These are phyloP conservation scores for Corylus heterophylla DNA, from an alignment of 306 rosid genomes.

Conservation along the genomic window DNA sequence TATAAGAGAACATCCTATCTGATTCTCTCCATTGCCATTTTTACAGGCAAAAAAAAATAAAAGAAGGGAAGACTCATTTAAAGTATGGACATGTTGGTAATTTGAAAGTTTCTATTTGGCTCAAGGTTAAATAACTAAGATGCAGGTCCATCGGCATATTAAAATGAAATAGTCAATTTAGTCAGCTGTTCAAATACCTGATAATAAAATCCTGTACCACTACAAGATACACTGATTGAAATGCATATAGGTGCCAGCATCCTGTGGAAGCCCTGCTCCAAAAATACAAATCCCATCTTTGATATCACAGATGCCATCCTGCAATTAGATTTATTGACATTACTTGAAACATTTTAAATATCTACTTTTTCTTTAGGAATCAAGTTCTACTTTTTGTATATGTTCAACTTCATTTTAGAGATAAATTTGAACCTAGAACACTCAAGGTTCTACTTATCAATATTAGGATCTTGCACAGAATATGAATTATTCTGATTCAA, in stretches of 20 bases:
- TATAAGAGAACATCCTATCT: not conserved
- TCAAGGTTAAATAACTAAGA: not conserved
- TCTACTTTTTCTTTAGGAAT: not conserved
- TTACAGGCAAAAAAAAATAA: not conserved
- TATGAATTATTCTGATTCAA: not conserved
- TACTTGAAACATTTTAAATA: slow-evolving; percentile 5
- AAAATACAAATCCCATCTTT: slow-evolving; percentile 89
- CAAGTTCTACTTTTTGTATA: not conserved
- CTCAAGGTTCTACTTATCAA: not conserved
- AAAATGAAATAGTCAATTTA: slow-evolving; percentile 15
- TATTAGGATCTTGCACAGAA: not conserved
- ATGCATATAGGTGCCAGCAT: slow-evolving; percentile 82
- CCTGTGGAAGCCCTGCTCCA: slow-evolving; percentile 87
- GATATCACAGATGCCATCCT: slow-evolving; percentile 98
- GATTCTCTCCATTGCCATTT: not conserved
- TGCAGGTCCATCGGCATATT: not conserved
- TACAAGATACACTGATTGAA: slow-evolving; percentile 63
- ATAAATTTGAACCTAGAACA: not conserved
- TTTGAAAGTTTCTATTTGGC: not conserved
- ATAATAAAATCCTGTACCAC: slow-evolving; percentile 86
- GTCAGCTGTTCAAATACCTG: slow-evolving; percentile 55
- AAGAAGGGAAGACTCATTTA: not conserved
- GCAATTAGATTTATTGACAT: slow-evolving; percentile 33
- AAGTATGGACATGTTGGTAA: not conserved
- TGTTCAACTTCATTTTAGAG: slow-evolving; percentile 1